A percentile compares a stretch with the other conserved stretches of the same genome.
These are phyloP conservation scores for Lactarius indigo DNA, from an alignment of 768 basidiomycete species.

Conservation along the genomic window DNA sequence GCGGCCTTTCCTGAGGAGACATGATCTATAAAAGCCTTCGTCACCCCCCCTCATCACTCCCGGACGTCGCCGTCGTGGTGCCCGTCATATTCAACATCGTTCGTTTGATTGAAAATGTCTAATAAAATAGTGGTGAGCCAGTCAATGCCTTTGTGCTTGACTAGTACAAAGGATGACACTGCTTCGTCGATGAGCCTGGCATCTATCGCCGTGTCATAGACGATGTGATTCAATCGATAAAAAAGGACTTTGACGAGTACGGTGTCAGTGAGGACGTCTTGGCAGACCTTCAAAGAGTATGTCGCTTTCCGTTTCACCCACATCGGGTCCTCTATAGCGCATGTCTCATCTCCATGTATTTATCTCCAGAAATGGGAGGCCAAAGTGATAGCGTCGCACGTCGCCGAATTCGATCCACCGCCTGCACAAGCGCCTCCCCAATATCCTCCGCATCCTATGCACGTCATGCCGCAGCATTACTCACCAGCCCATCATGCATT, in stretches of 20 bases:
- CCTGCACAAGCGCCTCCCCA: slow-evolving; percentile 42
- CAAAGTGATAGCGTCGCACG: slow-evolving; percentile 90
- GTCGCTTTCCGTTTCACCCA: slow-evolving; percentile 34
- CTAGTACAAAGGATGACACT: slow-evolving; percentile 54
- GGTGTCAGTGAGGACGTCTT: slow-evolving; percentile 89
- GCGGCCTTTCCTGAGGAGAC: slow-evolving; percentile 37
- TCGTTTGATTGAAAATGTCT: slow-evolving; percentile 59
- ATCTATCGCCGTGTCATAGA: slow-evolving; percentile 95
- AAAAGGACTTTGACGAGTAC: slow-evolving; percentile 94
- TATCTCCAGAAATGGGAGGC: slow-evolving; percentile 85
- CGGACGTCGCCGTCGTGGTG: slow-evolving; percentile 32
- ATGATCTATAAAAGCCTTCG: slow-evolving; percentile 40
- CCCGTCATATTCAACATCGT: slow-evolving; percentile 31
- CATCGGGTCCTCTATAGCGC: slow-evolving; percentile 22
- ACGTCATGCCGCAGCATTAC: slow-evolving; percentile 37
- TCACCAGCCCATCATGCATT: slow-evolving; percentile 36
- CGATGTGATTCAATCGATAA: slow-evolving; percentile 86
- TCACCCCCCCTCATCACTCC: slow-evolving; percentile 34
- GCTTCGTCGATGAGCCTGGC: slow-evolving; percentile 63
- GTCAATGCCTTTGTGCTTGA: slow-evolving; percentile 55
- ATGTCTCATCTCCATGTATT: slow-evolving; percentile 13
- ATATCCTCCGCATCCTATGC: slow-evolving; percentile 60
- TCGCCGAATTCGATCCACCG: slow-evolving; percentile 83
- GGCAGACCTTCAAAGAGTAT: slow-evolving; percentile 82
- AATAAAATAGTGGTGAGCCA: slow-evolving; percentile 99